These are phyloP conservation scores for Wickerhamomyces strasburgensis DNA, from an alignment of 805 yeast species.

Conservation along the genomic window DNA sequence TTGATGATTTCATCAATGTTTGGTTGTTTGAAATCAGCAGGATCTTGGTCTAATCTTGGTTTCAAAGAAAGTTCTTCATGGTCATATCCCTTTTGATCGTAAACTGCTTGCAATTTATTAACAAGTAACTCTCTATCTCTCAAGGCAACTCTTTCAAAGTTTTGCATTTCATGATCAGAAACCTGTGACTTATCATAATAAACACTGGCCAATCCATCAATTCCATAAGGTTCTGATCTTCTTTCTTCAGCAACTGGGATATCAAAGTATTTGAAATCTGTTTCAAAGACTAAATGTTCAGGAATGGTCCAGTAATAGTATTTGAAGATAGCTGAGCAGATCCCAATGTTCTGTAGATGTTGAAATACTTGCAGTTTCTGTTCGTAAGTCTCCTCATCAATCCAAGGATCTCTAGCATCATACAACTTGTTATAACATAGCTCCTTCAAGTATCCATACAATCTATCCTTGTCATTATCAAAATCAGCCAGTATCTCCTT, in stretches of 20 bases:
- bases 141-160: slow-evolving; percentile 4
- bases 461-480: slow-evolving; percentile 3
- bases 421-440: slow-evolving; percentile 21
- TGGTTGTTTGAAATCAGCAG: slow-evolving; percentile 15
- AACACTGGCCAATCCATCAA: slow-evolving; percentile 16
- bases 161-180: slow-evolving; percentile 1
- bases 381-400: slow-evolving; percentile 18
- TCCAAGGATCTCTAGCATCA: slow-evolving; percentile 23
- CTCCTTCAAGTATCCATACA: slow-evolving; percentile 2
- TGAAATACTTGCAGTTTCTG: slow-evolving; percentile 17
- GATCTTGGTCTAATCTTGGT: slow-evolving; percentile 9
- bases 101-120: slow-evolving; percentile 6
- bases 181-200: slow-evolving; percentile 10
- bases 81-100: slow-evolving; percentile 5
- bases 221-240: slow-evolving; percentile 17
- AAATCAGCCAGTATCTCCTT: slow-evolving; percentile 11
- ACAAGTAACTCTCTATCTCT: slow-evolving; percentile 8
- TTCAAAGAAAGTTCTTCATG: slow-evolving; percentile 12
- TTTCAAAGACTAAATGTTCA: slow-evolving; percentile 25
- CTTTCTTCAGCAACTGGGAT: slow-evolving; percentile 11
- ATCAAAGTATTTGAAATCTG: slow-evolving; percentile 23
- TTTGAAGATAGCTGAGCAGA: slow-evolving; percentile 26
- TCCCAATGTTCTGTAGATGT: slow-evolving; percentile 24
- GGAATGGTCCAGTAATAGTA: slow-evolving; percentile 25
- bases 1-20: slow-evolving; percentile 14